A percentile compares a stretch with the other conserved stretches of the same genome.
Conservation (phyloP, 2,329 filamentous ascomycete species). For the Fusarium sp. region DNA sequence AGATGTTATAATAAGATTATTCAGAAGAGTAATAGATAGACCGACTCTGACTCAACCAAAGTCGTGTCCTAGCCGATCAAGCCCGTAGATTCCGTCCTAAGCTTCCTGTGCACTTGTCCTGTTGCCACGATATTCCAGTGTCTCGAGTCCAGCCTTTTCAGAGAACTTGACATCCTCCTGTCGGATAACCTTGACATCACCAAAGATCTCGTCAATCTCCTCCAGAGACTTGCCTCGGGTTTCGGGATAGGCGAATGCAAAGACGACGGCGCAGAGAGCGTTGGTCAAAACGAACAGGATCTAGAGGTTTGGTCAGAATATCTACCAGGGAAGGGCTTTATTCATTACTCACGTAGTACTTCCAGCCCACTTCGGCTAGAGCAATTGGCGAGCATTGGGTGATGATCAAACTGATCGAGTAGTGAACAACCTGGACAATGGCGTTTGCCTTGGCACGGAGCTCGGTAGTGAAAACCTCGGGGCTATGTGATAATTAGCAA, state of each 20-base stretch:
- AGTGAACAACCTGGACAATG: slow-evolving; percentile 55
- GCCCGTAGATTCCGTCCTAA: background rate
- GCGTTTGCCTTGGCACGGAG: slow-evolving; percentile 56
- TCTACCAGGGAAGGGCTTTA: fast-evolving
- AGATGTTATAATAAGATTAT: background rate
- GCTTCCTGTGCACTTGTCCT: background rate
- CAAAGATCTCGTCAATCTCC: slow-evolving; percentile 56
- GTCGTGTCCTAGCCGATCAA: background rate
- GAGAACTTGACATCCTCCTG: slow-evolving; percentile 39
- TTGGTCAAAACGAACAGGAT: slow-evolving; percentile 56
- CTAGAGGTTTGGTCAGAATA: slow-evolving; percentile 20
- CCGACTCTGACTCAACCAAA: background rate
- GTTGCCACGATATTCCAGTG: slow-evolving; percentile 16
- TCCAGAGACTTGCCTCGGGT: slow-evolving; percentile 56
- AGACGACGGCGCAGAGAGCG: slow-evolving; percentile 51
- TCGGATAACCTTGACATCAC: slow-evolving; percentile 49
- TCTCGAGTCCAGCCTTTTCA: slow-evolving; percentile 27
- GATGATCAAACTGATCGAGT: slow-evolving; percentile 55
- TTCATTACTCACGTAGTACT: slow-evolving; percentile 50
- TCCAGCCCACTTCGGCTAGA: slow-evolving; percentile 54
- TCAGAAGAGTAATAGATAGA: background rate
- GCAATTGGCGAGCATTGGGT: slow-evolving; percentile 57
- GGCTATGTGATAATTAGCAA: slow-evolving; percentile 30
- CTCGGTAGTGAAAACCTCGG: slow-evolving; percentile 56
- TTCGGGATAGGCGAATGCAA: slow-evolving; percentile 53